Percentiles rank a stretch among this genome's conserved stretches.
Conservation (phyloP, 2,329 filamentous ascomycete genomes). For the Colletotrichum gigasporum region DNA sequence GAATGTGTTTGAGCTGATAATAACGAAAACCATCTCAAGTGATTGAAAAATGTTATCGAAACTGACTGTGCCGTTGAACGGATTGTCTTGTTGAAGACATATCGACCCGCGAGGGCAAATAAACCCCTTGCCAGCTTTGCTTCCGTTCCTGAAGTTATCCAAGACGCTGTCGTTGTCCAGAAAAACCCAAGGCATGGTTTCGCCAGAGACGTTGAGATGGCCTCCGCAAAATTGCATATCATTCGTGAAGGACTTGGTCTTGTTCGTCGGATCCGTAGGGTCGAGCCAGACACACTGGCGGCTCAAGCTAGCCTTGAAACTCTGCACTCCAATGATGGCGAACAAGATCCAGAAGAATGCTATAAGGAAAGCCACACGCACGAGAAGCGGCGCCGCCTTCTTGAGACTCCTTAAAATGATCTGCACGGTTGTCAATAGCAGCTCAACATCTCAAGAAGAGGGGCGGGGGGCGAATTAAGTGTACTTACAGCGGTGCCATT, state of each 20-base stretch:
- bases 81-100: constrained; percentile 82
- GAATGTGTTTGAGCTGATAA: constrained; percentile 99
- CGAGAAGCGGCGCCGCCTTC: constrained; percentile 88
- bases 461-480: neutral
- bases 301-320: constrained; percentile 86
- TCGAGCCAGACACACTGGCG: constrained; percentile 84
- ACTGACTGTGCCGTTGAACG: constrained; percentile 85
- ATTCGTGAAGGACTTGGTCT: constrained; percentile 68
- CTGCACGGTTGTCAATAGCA: constrained; percentile 48
- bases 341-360: constrained; percentile 98
- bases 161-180: constrained; percentile 41
- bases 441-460: neutral
- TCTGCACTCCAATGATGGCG: constrained; percentile 95
- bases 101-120: constrained; percentile 85
- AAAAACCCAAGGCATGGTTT: constrained; percentile 72
- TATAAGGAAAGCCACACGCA: constrained; percentile 94
- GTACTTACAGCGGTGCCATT: constrained; percentile 85
- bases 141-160: constrained; percentile 59
- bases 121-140: constrained; percentile 78
- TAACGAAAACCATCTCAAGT: constrained; percentile 92
- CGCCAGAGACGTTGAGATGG: constrained; percentile 68
- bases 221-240: constrained; percentile 87
- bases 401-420: constrained; percentile 96
- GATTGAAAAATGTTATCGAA: constrained; percentile 97
- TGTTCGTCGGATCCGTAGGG: constrained; percentile 64